Evolutionary conservation across 2,329 filamentous ascomycete genomes (phyloP).

Genomic region (Fusarium sp.): DNA sequence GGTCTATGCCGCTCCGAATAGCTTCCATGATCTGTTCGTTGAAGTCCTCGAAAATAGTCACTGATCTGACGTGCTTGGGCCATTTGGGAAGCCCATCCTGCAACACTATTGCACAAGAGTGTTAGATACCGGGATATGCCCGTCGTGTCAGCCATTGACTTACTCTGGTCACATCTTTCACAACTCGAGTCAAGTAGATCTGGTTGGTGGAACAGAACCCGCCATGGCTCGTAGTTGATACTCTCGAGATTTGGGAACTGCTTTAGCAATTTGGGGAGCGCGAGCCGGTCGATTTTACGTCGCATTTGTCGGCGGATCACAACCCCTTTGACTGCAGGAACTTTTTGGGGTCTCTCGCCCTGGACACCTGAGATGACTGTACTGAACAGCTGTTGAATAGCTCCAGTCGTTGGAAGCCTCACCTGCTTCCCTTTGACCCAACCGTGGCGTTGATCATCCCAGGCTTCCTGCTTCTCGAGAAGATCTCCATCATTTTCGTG

Average conservation of each 20-base stretch:
- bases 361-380: rapidly evolving
- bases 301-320: slow-evolving; percentile 1
- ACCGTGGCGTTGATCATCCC: background rate
- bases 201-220: background rate
- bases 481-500: background rate
- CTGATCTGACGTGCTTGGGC: background rate
- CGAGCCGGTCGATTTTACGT: background rate
- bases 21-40: background rate
- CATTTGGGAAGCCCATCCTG: background rate
- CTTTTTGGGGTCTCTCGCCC: background rate
- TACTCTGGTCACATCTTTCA: background rate
- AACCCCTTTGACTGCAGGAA: background rate
- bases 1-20: background rate
- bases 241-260: background rate
- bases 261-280: background rate
- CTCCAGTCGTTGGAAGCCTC: background rate
- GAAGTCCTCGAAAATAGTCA: background rate
- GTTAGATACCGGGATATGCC: background rate
- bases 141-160: background rate
- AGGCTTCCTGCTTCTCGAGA: background rate
- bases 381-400: background rate
- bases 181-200: background rate
- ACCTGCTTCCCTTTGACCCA: background rate
- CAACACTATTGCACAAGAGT: background rate
- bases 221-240: background rate